A percentile compares a stretch with the other conserved stretches of the same genome.
phyloP scores from a whole-genome alignment of 1,284 basidiomycete species.

The Amylostereum areolatum region DNA sequence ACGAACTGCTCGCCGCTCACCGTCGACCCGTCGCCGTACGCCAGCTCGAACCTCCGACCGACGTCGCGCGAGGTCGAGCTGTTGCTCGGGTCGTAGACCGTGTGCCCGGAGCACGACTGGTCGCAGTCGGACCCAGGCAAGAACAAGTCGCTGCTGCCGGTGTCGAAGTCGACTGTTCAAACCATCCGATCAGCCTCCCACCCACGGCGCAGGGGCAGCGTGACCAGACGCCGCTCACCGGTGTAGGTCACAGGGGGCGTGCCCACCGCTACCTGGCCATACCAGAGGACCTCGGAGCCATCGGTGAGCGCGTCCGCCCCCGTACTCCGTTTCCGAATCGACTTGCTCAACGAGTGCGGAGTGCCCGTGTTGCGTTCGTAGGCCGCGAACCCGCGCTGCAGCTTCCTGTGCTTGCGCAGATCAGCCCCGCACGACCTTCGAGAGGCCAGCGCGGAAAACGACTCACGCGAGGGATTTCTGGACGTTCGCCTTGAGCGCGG shows the following conservation, averaged over 20 bases:
- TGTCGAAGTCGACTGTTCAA: conserved; percentile 16
- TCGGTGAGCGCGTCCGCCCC: conserved; percentile 12
- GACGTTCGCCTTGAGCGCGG: neutral
- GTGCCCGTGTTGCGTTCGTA: conserved; percentile 14
- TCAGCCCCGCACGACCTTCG: no score
- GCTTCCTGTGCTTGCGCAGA: conserved; percentile 2
- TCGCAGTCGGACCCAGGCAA: conserved; percentile 13
- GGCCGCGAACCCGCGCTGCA: conserved; percentile 4
- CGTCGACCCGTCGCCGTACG: conserved; percentile 13
- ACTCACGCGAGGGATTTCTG: neutral
- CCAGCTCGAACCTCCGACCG: conserved; percentile 9
- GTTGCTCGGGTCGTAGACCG: conserved; percentile 9
- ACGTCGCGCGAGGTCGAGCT: conserved; percentile 8
- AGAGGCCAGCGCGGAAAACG: no score
- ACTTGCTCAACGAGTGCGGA: conserved; percentile 6
- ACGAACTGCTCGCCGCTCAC: conserved; percentile 11
- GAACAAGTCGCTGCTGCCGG: conserved; percentile 17
- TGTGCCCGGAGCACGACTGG: conserved; percentile 13
- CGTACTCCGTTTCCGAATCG: conserved; percentile 7
- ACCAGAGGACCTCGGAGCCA: conserved; percentile 17
- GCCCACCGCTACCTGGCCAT: conserved; percentile 21
- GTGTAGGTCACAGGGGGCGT: conserved; percentile 18
- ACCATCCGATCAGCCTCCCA: no score
- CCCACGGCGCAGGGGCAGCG: no score
- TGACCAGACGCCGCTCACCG: conserved; percentile 7